Base-by-base conservation (phyloP, 192 early-diverging fungal species). In the Haplosporangium gracile region DNA sequence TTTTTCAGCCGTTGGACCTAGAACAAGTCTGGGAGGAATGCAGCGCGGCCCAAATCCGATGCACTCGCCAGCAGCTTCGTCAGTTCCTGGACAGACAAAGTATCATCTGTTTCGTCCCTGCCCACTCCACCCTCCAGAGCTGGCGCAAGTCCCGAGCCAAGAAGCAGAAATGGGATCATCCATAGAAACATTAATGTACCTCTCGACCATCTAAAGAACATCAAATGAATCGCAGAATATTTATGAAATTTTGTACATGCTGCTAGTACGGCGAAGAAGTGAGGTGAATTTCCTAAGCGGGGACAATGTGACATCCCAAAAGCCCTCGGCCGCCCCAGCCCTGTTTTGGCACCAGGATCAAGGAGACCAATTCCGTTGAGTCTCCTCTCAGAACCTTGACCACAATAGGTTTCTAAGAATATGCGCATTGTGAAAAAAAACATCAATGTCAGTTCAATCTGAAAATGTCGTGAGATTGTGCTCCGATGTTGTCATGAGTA, bases 321-420 rank as follows among this genome's bases (percentile, higher is more conserved):
- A 90, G 74, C 22, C 91, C 91, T 32, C 88, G 88, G 39, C 90
- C 91, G 6, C 91, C 90, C 91, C 91, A 92, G 4, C 88, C 90
- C 72, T 83, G 83, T 68, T 76, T 83, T 29, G 91, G 91, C 5
- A 89, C 89, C 1, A 92, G 74, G 15, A 89, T 75, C 39, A 91
- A 39, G 3, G 75, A 68, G 2, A 88, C 26, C 5, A 49, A 15
- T 8, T 87, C 80, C 43, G 60, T 63, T 29, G 88, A 73, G 18
- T 79, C 72, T 22, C 80, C 81, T 40, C 91, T 82, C 10, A 70
- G 47, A 0, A 92, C 80, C 55, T 78, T 82, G 47, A 92, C 85
- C 10, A 82, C 32, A 42, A 91, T 85, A 0, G 88, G 75, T 83
- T 81, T 83, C 89, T 90, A 74, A 71, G 1, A 39, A 68, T 45